A percentile compares a stretch with the other conserved stretches of the same genome.
Conservation (phyloP, 352 stramenopile species). For the Phytophthora uliginosa region DNA sequence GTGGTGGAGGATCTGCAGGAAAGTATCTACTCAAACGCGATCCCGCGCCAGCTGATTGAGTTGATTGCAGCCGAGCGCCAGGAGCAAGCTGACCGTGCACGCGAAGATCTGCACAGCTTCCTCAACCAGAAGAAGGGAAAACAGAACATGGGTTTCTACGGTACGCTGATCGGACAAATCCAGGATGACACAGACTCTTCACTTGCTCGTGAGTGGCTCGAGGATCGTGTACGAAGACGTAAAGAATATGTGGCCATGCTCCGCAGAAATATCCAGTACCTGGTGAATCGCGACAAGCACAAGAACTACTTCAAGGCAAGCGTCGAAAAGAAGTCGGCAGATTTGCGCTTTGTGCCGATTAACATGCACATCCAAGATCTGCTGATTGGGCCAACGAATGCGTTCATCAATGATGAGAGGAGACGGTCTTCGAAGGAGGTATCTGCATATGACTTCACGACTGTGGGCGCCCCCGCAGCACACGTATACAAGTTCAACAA, state of each 20-base stretch:
- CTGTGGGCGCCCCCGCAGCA: constrained; percentile 80
- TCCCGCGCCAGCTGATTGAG: constrained; percentile 86
- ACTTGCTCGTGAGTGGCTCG: constrained; percentile 82
- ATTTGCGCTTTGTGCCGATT: constrained; percentile 88
- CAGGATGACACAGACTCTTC: constrained; percentile 87
- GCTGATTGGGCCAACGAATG: constrained; percentile 83
- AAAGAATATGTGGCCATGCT: constrained; percentile 88
- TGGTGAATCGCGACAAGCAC: constrained; percentile 91
- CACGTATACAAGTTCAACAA: constrained; percentile 93
- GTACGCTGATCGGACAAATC: constrained; percentile 89
- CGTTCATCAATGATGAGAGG: constrained; percentile 89
- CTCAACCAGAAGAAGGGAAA: constrained; percentile 91
- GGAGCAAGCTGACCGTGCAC: constrained; percentile 82
- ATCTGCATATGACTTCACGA: constrained; percentile 88
- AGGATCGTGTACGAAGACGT: constrained; percentile 78
- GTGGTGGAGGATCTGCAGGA: constrained; percentile 90
- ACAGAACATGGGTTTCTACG: constrained; percentile 86
- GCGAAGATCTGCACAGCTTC: constrained; percentile 82
- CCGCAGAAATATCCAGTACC: constrained; percentile 87
- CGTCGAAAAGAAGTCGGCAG: constrained; percentile 86
- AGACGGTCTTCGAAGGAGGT: constrained; percentile 85
- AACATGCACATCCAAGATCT: constrained; percentile 91
- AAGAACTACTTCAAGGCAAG: constrained; percentile 92
- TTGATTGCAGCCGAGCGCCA: constrained; percentile 82
- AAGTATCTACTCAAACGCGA: constrained; percentile 80